Evolutionary conservation across 192 early-diverging fungal species (phyloP), one percentile per base, ranked within the genome.

Genomic region (Umbelopsis isabellina): DNA sequence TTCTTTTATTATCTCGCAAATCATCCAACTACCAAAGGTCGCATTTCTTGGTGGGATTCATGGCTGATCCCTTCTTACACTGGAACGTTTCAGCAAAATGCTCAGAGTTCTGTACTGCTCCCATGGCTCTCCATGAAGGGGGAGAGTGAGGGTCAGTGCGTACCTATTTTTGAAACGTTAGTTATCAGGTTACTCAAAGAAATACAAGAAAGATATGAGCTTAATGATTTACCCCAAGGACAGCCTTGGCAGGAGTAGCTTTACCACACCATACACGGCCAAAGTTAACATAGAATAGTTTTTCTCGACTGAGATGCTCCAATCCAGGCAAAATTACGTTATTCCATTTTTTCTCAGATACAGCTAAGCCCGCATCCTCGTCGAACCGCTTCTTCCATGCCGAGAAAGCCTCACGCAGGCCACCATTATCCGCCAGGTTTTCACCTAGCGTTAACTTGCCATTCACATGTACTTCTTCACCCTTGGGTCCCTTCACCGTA

Each of bases 351-450:
- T 72, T 50, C 16, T 64, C 61, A 50, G 64, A 37, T 20, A 45
- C 41, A 25, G 49, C 18, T 23, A 41, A 16, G 21, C 16, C 49
- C 12, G 10, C 49, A 52, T 75, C 74, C 27, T 65, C 65, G 22
- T 80, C 78, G 23, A 73, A 80, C 23, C 75, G 75, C 45, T 64
- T 46, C 37, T 73, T 73, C 74, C 74, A 80, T 18, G 79, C 79
- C 20, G 55, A 18, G 58, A 65, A 80, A 0, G 79, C 47, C 23
- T 77, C 79, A 41, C 71, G 65, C 21, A 90, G 52, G 8, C 91
- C 91, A 1, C 87, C 89, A 75, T 88, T 90, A 69, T 92, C 91
- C 1, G 90, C 89, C 25, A 92, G 47, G 66, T 92, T 92, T 70
- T 90, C 88, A 16, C 80, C 84, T 6, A 90, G 49, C 0, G 87